phyloP scores from a whole-genome alignment of 345 rosid species.

The Xanthoceras sorbifolium region DNA sequence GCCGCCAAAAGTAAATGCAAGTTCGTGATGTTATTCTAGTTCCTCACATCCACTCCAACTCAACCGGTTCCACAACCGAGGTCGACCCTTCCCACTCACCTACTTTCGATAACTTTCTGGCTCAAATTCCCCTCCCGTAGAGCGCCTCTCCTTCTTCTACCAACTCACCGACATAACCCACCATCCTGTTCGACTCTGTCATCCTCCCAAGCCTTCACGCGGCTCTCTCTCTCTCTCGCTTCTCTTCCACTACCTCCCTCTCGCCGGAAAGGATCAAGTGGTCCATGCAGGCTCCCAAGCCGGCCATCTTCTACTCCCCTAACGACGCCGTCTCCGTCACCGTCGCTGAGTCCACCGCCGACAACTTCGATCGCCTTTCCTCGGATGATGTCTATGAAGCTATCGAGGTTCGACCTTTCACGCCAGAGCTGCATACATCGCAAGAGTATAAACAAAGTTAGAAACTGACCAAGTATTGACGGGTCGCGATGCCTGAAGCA shows the following conservation, averaged over 20 bases:
- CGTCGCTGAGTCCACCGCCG: constrained; percentile 38
- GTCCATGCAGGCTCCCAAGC: constrained; percentile 25
- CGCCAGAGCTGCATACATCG: constrained; percentile 31
- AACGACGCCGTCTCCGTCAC: constrained; percentile 36
- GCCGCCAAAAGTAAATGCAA: too few relatives aligned
- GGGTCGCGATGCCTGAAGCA: too few relatives aligned
- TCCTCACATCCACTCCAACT: background rate
- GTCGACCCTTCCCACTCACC: constrained; percentile 33
- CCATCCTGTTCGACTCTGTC: constrained; percentile 31
- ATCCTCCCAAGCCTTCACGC: constrained; percentile 42
- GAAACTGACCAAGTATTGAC: too few relatives aligned
- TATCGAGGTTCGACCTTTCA: constrained; percentile 29
- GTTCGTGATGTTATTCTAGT: constrained; percentile 19
- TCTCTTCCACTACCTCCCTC: constrained; percentile 40
- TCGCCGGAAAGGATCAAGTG: constrained; percentile 34
- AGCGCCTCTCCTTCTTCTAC: constrained; percentile 46
- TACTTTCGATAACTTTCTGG: constrained; percentile 29
- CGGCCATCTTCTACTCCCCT: constrained; percentile 27
- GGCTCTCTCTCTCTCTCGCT: constrained; percentile 38
- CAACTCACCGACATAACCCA: constrained; percentile 26
- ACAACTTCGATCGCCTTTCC: constrained; percentile 29
- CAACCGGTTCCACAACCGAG: constrained; percentile 20
- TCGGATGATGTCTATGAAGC: constrained; percentile 26
- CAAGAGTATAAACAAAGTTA: too few relatives aligned
- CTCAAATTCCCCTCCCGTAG: constrained; percentile 32